A percentile compares a stretch with the other conserved stretches of the same genome.
phyloP scores from a whole-genome alignment of 495 filamentous ascomycete genomes.

The Rostrohypoxylon terebratum region DNA sequence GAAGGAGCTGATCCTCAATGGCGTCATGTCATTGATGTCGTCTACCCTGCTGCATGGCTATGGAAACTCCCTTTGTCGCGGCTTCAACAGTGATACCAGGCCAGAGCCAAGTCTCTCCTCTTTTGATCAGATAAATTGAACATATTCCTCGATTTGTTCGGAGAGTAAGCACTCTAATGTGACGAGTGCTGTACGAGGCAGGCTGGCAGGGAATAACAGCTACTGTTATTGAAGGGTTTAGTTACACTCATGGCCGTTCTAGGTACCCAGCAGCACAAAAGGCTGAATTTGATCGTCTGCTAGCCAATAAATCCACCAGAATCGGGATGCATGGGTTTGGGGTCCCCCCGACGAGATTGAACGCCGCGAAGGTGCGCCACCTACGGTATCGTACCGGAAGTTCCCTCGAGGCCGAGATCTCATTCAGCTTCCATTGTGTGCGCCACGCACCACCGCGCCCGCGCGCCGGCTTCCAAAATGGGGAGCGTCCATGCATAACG shows the following conservation, averaged over 20 bases:
- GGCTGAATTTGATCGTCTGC: slow-evolving; percentile 1
- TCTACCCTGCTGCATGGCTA: slow-evolving; percentile 3
- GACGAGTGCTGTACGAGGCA: background rate
- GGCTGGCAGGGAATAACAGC: slow-evolving; percentile 2
- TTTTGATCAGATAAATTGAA: slow-evolving; percentile 14
- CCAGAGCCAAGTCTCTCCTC: background rate
- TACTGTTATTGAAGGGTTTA: background rate
- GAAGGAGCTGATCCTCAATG: slow-evolving; percentile 1
- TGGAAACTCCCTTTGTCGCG: background rate
- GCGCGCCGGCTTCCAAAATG: slow-evolving; percentile 12
- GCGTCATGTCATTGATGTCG: background rate
- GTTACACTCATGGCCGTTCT: slow-evolving; percentile 11
- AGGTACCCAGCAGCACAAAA: background rate
- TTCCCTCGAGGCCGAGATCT: slow-evolving; percentile 17
- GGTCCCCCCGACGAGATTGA: slow-evolving; percentile 1
- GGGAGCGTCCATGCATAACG: slow-evolving; percentile 12
- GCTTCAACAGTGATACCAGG: background rate
- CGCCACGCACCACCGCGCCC: slow-evolving; percentile 9
- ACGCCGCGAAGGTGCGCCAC: background rate
- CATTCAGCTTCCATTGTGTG: slow-evolving; percentile 26
- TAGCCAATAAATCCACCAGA: background rate
- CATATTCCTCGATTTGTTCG: background rate
- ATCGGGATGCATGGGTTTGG: slow-evolving; percentile 1
- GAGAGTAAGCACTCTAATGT: slow-evolving; percentile 20
- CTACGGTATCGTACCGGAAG: slow-evolving; percentile 19